Percentiles rank a stretch among this genome's conserved stretches.
phyloP scores from a whole-genome alignment of 78 protist species.

The Pigoraptor vietnamica region DNA sequence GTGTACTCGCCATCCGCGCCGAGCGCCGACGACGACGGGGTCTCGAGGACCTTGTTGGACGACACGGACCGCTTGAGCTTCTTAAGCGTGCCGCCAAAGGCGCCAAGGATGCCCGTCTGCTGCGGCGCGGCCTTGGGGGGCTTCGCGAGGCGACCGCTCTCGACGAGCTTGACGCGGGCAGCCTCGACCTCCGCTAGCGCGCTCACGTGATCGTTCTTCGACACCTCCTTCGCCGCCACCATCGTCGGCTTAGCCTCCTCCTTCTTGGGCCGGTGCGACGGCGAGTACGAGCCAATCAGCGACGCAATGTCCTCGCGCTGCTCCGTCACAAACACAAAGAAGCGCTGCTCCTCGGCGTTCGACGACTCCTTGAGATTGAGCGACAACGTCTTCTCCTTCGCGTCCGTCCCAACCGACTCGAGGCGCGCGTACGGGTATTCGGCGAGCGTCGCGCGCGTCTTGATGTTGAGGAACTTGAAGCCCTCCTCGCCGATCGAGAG shows the following conservation, averaged over 20 bases:
- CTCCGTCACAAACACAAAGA: background rate
- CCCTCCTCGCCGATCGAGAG: background rate
- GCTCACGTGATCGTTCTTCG: background rate
- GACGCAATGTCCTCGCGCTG: background rate
- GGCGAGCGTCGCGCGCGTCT: background rate
- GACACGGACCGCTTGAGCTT: background rate
- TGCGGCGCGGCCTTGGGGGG: background rate
- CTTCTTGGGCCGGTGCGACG: background rate
- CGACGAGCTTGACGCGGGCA: background rate
- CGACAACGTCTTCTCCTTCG: background rate
- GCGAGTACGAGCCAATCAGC: constrained; percentile 9
- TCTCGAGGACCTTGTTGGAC: background rate
- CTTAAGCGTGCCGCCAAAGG: background rate
- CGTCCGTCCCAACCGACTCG: background rate
- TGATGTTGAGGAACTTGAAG: background rate
- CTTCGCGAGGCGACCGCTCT: background rate
- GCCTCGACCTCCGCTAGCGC: background rate
- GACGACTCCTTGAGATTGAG: background rate
- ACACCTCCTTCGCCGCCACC: background rate
- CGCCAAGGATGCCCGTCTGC: background rate
- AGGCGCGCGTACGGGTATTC: background rate
- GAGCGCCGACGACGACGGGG: too few relatives aligned
- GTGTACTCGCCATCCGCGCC: background rate
- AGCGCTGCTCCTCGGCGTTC: background rate
- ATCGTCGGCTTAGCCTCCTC: background rate